phyloP scores from a whole-genome alignment of 805 yeast species.

The Monosporozyma siamensis region DNA sequence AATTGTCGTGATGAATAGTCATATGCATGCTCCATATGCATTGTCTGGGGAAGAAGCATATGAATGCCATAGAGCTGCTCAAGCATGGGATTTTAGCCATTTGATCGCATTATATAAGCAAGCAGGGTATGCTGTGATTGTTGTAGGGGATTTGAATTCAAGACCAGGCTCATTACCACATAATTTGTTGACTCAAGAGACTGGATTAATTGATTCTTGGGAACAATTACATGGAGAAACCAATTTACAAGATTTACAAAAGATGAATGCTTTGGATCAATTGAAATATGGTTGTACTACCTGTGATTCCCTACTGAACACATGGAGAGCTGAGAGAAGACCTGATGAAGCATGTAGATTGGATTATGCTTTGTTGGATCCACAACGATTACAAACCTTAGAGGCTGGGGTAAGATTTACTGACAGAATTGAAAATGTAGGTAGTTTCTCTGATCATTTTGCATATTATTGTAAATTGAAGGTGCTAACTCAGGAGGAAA shows the following conservation, averaged over 20 bases:
- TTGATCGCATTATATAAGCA: slow-evolving; percentile 48
- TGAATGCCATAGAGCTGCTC: slow-evolving; percentile 81
- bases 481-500: slow-evolving; percentile 10
- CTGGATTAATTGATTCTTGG: slow-evolving; percentile 78
- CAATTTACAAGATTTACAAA: slow-evolving; percentile 34
- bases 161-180: slow-evolving; percentile 81
- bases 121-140: slow-evolving; percentile 77
- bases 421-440: slow-evolving; percentile 53
- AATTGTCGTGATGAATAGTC: slow-evolving; percentile 78
- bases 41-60: slow-evolving; percentile 79
- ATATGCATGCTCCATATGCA: slow-evolving; percentile 96
- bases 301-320: slow-evolving; percentile 78
- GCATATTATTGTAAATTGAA: slow-evolving; percentile 51
- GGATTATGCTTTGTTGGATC: slow-evolving; percentile 80
- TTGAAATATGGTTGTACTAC: slow-evolving; percentile 71
- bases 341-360: slow-evolving; percentile 73
- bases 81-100: slow-evolving; percentile 90
- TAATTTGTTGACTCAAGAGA: slow-evolving; percentile 57
- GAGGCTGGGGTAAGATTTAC: slow-evolving; percentile 69
- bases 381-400: slow-evolving; percentile 40
- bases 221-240: slow-evolving; percentile 48
- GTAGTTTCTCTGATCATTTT: slow-evolving; percentile 89
- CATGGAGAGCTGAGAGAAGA: slow-evolving; percentile 54
- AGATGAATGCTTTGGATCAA: slow-evolving; percentile 50
- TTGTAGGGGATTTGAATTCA: slow-evolving; percentile 90